A percentile compares a stretch with the other conserved stretches of the same genome.
Conservation (phyloP, 129 eudicot genomes). For the Helianthus annuus region HanXRQr2.0-SUNRISE NC_035433.2:141065501-141066000, state of each 20-base stretch:
- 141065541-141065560: no score
- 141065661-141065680: no score
- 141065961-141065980: not conserved
- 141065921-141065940: constrained; percentile 12
- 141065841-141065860: constrained; percentile 59
- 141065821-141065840: constrained; percentile 56
- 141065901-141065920: constrained; percentile 21
- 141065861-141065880: constrained; percentile 50
- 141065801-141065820: constrained; percentile 71
- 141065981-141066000: constrained; percentile 18
- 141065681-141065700: no score
- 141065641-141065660: no score
- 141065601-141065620: no score
- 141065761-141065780: constrained; percentile 52
- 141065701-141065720: no score
- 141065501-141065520: no score
- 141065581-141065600: no score
- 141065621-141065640: no score
- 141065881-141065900: constrained; percentile 34
- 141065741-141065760: constrained; percentile 43
- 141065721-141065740: not conserved
- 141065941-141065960: constrained; percentile 26
- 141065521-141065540: no score
- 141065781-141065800: constrained; percentile 55
- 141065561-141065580: no score